A percentile compares a stretch with the other conserved stretches of the same genome.
Conservation (phyloP, 805 yeast genomes). For the Diddensiella santjacobensis region DNA sequence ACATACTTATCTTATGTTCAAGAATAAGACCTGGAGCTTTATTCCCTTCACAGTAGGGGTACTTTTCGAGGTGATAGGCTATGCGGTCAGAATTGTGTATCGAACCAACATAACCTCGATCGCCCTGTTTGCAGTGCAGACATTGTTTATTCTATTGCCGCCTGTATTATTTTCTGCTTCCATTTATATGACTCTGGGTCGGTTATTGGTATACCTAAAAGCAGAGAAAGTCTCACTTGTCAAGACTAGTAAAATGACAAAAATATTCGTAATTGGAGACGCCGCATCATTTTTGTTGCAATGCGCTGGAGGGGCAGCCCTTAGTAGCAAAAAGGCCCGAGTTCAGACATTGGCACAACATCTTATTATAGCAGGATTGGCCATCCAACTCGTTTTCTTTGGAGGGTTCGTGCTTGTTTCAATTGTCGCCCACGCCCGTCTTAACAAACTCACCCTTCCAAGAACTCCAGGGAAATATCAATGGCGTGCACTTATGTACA, state of each 20-base stretch:
- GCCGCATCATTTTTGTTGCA: conserved; percentile 60
- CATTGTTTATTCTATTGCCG: conserved; percentile 65
- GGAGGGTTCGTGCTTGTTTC: conserved; percentile 52
- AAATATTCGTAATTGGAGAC: conserved; percentile 67
- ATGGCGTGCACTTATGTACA: conserved; percentile 13
- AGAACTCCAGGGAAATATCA: conserved; percentile 7
- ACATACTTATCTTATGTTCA: conserved; percentile 38
- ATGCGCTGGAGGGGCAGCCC: conserved; percentile 69
- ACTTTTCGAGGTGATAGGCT: conserved; percentile 64
- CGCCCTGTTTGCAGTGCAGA: conserved; percentile 55
- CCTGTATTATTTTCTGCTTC: conserved; percentile 87
- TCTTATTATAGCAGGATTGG: conserved; percentile 73
- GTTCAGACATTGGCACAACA: conserved; percentile 45
- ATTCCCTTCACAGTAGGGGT: conserved; percentile 49
- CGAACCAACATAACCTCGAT: conserved; percentile 32
- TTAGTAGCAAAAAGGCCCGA: conserved; percentile 40
- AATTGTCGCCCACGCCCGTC: conserved; percentile 21
- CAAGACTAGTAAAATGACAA: conserved; percentile 55
- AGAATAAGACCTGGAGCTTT: conserved; percentile 58
- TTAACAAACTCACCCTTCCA: conserved; percentile 3
- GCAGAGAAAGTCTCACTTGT: conserved; percentile 48
- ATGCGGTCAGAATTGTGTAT: conserved; percentile 54
- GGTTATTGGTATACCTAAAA: conserved; percentile 48
- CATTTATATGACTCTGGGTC: conserved; percentile 66
- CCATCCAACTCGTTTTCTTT: conserved; percentile 72